phyloP scores from a whole-genome alignment of 345 rosid genomes.

The Kandelia obovata region DNA sequence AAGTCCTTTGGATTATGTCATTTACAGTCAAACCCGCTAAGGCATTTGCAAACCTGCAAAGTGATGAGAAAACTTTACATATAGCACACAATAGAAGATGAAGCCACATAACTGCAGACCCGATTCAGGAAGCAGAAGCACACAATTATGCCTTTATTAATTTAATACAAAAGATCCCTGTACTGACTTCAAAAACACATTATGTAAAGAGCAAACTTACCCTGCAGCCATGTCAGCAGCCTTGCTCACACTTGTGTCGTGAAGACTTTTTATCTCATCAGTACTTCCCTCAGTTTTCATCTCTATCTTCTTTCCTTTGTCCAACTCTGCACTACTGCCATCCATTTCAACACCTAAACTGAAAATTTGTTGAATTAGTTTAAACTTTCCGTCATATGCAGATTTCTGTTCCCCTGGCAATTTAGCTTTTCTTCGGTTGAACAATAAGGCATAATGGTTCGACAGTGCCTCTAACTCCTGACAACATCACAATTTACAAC shows the following conservation, averaged over 20 bases:
- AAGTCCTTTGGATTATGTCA: constrained; percentile 78
- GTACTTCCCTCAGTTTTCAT: constrained; percentile 53
- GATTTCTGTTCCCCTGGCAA: constrained; percentile 71
- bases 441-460: constrained; percentile 74
- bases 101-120: background rate
- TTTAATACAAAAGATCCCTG: background rate
- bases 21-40: constrained; percentile 54
- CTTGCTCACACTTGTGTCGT: constrained; percentile 76
- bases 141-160: too few species aligned
- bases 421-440: constrained; percentile 83
- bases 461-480: constrained; percentile 96
- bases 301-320: constrained; percentile 86
- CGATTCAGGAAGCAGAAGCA: too few species aligned
- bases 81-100: background rate
- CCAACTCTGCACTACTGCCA: constrained; percentile 45
- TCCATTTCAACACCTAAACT: constrained; percentile 52
- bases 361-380: constrained; percentile 78
- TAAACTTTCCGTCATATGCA: constrained; percentile 68
- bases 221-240: constrained; percentile 99
- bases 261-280: constrained; percentile 71
- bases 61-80: background rate
- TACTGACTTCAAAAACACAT: background rate
- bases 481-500: constrained; percentile 24
- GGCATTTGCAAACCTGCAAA: constrained; percentile 76
- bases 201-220: constrained; percentile 35